Evolutionary conservation across 1,284 basidiomycete genomes (phyloP).

Genomic region (Somion occarium): DNA sequence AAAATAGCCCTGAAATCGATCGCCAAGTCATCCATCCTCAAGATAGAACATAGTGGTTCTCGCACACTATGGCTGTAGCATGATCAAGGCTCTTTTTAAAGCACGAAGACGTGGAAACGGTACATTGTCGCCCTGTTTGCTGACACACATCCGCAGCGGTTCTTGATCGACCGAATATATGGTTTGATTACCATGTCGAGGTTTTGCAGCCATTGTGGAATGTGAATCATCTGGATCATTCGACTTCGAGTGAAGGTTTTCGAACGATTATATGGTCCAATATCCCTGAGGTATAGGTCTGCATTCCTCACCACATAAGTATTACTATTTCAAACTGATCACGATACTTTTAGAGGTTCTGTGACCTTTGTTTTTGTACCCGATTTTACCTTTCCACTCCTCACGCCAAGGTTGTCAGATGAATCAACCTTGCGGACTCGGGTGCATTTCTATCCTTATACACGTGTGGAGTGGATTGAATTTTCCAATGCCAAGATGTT

Average conservation of each 20-base stretch:
- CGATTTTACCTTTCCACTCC: background rate
- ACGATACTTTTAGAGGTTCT: no score
- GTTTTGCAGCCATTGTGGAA: background rate
- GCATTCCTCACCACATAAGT: no score
- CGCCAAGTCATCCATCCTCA: background rate
- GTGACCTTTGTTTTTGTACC: background rate
- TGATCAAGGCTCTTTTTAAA: background rate
- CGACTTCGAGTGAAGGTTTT: no score
- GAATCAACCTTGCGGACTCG: background rate
- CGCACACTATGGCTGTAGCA: background rate
- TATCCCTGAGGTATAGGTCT: no score
- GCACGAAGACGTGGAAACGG: background rate
- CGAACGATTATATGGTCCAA: no score
- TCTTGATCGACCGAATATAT: background rate
- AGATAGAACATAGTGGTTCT: background rate
- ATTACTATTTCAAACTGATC: no score
- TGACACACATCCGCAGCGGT: background rate
- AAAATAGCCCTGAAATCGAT: background rate
- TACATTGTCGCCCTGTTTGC: background rate
- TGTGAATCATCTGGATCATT: background rate
- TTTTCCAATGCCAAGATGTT: constrained; percentile 1
- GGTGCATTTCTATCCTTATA: background rate
- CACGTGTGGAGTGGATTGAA: background rate
- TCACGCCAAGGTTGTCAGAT: background rate
- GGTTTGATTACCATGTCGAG: background rate